These are phyloP conservation scores for Suhomyces canberraensis DNA, from an alignment of 805 yeast genomes.

Conservation along the genomic window DNA sequence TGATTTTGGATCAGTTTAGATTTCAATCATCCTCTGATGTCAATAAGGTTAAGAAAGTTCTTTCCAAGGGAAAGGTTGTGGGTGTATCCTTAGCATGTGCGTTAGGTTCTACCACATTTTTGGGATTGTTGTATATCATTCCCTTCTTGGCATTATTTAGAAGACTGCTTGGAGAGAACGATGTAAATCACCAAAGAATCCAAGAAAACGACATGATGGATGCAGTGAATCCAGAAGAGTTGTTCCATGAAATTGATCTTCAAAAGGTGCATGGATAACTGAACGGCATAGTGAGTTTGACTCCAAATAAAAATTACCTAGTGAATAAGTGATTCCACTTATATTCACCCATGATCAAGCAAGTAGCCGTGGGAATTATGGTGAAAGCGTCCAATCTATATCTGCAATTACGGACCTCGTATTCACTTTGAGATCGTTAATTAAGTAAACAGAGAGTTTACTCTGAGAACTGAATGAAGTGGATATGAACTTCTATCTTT, in stretches of 20 bases:
- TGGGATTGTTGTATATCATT: conserved; percentile 40
- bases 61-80: conserved; percentile 42
- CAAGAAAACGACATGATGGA: conserved; percentile 44
- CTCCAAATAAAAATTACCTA: too few species aligned
- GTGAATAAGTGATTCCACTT: too few species aligned
- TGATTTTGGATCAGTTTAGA: conserved; percentile 33
- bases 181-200: conserved; percentile 27
- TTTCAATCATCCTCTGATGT: conserved; percentile 36
- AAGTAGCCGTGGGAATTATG: too few species aligned
- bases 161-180: conserved; percentile 18
- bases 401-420: too few species aligned
- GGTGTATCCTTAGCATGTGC: conserved; percentile 47
- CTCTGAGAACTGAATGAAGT: too few species aligned
- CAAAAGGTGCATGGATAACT: too few species aligned
- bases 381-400: too few species aligned
- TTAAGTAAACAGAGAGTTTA: too few species aligned
- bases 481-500: too few species aligned
- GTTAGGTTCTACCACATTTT: conserved; percentile 38
- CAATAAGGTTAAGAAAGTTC: conserved; percentile 11
- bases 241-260: conserved; percentile 43
- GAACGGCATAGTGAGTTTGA: too few species aligned
- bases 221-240: conserved; percentile 42
- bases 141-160: conserved; percentile 37
- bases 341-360: too few species aligned
- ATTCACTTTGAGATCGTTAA: too few species aligned